These are phyloP conservation scores for Fomitopsis betulina DNA, from an alignment of 1,284 basidiomycete species.

Conservation along the genomic window DNA sequence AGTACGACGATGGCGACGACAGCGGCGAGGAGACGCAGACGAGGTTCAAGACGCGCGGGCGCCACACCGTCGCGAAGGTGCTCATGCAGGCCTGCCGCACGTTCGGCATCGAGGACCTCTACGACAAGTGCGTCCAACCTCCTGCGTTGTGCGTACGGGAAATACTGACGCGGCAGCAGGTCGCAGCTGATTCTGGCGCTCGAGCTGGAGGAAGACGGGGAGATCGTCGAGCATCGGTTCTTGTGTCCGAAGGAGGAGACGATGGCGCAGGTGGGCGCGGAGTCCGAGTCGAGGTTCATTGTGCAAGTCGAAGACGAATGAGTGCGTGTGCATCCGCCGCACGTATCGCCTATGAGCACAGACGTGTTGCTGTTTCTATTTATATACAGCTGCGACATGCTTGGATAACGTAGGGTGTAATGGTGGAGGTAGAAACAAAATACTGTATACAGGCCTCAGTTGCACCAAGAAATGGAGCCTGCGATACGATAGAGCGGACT, in stretches of 20 bases:
- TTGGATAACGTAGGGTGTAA: too few species aligned
- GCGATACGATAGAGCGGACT: too few species aligned
- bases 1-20: slow-evolving; percentile 17
- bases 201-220: slow-evolving; percentile 10
- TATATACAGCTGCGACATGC: too few species aligned
- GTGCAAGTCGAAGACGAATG: slow-evolving; percentile 2
- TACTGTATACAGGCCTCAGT: too few species aligned
- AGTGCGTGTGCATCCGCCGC: too few species aligned
- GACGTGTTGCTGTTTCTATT: too few species aligned
- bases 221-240: slow-evolving; percentile 7
- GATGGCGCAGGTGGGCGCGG: slow-evolving; percentile 19
- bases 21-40: slow-evolving; percentile 7
- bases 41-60: slow-evolving; percentile 24
- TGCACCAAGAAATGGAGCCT: too few species aligned
- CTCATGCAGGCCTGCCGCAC: slow-evolving; percentile 24
- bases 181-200: slow-evolving; percentile 15
- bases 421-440: too few species aligned
- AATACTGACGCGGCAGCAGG: background rate
- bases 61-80: slow-evolving; percentile 24
- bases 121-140: slow-evolving; percentile 11
- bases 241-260: slow-evolving; percentile 14
- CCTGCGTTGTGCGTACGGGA: background rate
- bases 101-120: slow-evolving; percentile 21
- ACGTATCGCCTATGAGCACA: too few species aligned
- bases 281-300: slow-evolving; percentile 14